These are phyloP conservation scores for Ogataea pini DNA, from an alignment of 805 yeast genomes.

Conservation along the genomic window DNA sequence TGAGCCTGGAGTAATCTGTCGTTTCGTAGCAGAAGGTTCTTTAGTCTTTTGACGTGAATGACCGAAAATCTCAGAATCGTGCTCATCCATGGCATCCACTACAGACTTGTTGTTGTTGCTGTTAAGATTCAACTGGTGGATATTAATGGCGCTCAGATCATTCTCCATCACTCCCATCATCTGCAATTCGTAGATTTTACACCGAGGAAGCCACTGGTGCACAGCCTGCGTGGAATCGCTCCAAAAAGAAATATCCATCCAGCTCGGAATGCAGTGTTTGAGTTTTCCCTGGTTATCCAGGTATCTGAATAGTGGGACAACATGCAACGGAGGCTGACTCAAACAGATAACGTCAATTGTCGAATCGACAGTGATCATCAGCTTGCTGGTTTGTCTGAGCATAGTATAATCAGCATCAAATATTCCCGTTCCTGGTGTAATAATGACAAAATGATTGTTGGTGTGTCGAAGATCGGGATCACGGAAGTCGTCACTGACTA, in stretches of 20 bases:
- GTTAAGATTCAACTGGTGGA: slow-evolving; percentile 53
- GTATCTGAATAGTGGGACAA: slow-evolving; percentile 84
- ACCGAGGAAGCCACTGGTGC: slow-evolving; percentile 86
- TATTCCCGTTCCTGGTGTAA: slow-evolving; percentile 91
- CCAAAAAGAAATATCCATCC: slow-evolving; percentile 96
- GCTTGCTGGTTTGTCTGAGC: slow-evolving; percentile 70
- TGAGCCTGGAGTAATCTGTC: background rate
- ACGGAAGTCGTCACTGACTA: slow-evolving; percentile 72
- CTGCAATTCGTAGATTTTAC: slow-evolving; percentile 91
- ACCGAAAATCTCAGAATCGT: slow-evolving; percentile 61
- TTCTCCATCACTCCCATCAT: slow-evolving; percentile 99
- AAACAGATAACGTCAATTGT: slow-evolving; percentile 88
- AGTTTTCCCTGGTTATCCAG: slow-evolving; percentile 50
- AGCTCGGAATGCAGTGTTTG: slow-evolving; percentile 83
- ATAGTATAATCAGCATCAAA: slow-evolving; percentile 87
- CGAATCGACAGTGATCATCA: slow-evolving; percentile 74
- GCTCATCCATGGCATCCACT: slow-evolving; percentile 61
- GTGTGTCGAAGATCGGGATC: slow-evolving; percentile 89
- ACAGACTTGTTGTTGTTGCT: slow-evolving; percentile 40
- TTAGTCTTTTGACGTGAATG: slow-evolving; percentile 1
- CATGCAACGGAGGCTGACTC: slow-evolving; percentile 88
- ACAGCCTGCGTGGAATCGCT: slow-evolving; percentile 50
- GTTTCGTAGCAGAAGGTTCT: background rate
- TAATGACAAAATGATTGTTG: slow-evolving; percentile 82
- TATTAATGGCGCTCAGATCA: slow-evolving; percentile 68